A percentile compares a stretch with the other conserved stretches of the same genome.
Conservation (phyloP, 2,329 filamentous ascomycete genomes). For the Ilyonectria destructans region DNA sequence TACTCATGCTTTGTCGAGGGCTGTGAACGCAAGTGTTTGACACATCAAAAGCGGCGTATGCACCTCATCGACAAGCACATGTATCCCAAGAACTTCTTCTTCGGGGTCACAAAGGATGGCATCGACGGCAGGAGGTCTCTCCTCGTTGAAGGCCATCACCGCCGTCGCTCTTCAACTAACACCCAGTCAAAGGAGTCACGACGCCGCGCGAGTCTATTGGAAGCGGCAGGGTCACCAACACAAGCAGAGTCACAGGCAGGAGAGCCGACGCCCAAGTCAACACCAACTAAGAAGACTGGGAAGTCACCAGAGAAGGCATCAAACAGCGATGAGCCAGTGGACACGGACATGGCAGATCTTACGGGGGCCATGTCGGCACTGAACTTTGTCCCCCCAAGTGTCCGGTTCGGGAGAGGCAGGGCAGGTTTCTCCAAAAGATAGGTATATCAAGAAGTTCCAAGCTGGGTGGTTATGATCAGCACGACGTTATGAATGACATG, state of each 20-base stretch:
- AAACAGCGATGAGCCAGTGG: conserved; percentile 49
- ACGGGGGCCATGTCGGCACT: conserved; percentile 80
- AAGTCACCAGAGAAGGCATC: conserved; percentile 27
- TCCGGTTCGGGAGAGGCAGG: conserved; percentile 76
- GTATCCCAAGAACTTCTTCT: conserved; percentile 92
- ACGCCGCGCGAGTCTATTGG: conserved; percentile 54
- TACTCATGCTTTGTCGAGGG: conserved; percentile 92
- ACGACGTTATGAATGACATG: conserved; percentile 52
- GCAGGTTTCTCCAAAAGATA: conserved; percentile 69
- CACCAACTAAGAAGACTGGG: conserved; percentile 33
- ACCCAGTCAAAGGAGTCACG: conserved; percentile 53
- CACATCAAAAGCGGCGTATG: conserved; percentile 85
- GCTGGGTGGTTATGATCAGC: conserved; percentile 52
- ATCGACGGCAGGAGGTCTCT: conserved; percentile 89
- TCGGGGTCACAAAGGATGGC: conserved; percentile 89
- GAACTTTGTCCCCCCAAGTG: conserved; percentile 78
- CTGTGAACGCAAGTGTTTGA: conserved; percentile 88
- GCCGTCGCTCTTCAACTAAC: conserved; percentile 64
- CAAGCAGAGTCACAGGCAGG: conserved; percentile 29
- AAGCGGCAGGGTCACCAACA: conserved; percentile 42
- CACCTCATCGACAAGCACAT: conserved; percentile 96
- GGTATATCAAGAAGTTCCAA: conserved; percentile 35
- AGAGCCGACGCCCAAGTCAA: conserved; percentile 35
- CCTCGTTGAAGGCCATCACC: conserved; percentile 73
- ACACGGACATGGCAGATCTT: conserved; percentile 75